Percentiles rank a stretch among this genome's conserved stretches.
phyloP scores from a whole-genome alignment of 2,329 filamentous ascomycete species.

The Penicillium sclerotigenum region DNA sequence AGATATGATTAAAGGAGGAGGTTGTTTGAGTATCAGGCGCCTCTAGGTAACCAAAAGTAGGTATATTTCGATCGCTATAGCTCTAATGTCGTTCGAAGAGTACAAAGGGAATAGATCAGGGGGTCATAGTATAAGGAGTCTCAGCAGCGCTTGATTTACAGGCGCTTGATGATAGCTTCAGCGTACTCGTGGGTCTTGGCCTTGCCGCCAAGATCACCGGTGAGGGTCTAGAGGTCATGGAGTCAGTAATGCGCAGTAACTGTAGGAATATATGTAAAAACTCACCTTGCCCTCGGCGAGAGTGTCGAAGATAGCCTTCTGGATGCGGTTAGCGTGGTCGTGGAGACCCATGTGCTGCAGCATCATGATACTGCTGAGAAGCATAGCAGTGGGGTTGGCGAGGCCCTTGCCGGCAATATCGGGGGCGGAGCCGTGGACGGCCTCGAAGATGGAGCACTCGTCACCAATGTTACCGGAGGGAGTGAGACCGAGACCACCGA shows the following conservation, averaged over 20 bases:
- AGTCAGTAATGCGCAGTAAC: not conserved
- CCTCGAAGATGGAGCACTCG: conserved; percentile 99
- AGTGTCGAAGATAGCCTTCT: conserved; percentile 92
- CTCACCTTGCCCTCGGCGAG: conserved; percentile 87
- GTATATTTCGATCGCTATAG: conserved; percentile 39
- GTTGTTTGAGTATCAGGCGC: conserved; percentile 10
- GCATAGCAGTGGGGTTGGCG: conserved; percentile 93
- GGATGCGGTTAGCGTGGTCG: conserved; percentile 80
- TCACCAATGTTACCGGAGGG: conserved; percentile 98
- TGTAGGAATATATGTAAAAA: conserved; percentile 2
- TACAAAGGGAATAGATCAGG: conserved; percentile 31
- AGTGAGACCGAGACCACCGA: conserved; percentile 93
- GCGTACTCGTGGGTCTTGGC: conserved; percentile 95
- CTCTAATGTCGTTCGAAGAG: conserved; percentile 39
- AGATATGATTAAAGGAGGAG: not conserved
- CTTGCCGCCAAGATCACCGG: conserved; percentile 93
- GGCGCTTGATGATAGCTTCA: conserved; percentile 75
- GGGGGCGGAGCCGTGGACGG: conserved; percentile 93
- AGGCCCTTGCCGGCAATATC: conserved; percentile 95
- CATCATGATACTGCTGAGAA: conserved; percentile 99
- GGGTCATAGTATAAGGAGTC: conserved; percentile 38
- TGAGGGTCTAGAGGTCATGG: conserved; percentile 59
- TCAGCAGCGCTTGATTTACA: conserved; percentile 40
- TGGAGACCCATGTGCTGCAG: conserved; percentile 93
- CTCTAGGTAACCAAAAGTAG: conserved; percentile 34